These are phyloP conservation scores for Cordia subcordata DNA, from an alignment of 257 asterid genomes.

Conservation along the genomic window DNA sequence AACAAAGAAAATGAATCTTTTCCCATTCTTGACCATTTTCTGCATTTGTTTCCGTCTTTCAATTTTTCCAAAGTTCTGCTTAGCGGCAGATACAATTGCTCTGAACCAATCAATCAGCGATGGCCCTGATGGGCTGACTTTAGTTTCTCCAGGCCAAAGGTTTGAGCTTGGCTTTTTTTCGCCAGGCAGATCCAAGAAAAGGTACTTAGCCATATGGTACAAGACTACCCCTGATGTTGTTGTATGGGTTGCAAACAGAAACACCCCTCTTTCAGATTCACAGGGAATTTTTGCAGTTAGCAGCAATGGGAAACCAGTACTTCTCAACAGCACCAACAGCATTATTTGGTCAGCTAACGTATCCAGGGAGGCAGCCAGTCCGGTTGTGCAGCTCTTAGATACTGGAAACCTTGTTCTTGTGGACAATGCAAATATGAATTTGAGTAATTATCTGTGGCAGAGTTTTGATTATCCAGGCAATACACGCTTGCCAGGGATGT, in stretches of 20 bases:
- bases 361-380: conserved; percentile 2
- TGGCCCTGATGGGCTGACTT: neutral
- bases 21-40: neutral
- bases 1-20: neutral
- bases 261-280: conserved; percentile 7
- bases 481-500: conserved; percentile 21
- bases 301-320: conserved; percentile 8
- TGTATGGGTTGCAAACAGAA: conserved; percentile 28
- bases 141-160: conserved; percentile 11
- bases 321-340: conserved; percentile 8
- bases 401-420: conserved; percentile 22
- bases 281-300: conserved; percentile 8
- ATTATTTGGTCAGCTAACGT: conserved; percentile 23
- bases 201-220: conserved; percentile 26
- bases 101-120: neutral
- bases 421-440: neutral
- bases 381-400: conserved; percentile 16
- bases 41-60: neutral
- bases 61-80: neutral
- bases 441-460: conserved; percentile 17
- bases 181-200: conserved; percentile 7
- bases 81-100: conserved; percentile 1
- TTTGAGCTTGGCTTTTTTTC: conserved; percentile 21
- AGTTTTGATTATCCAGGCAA: conserved; percentile 25
- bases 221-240: conserved; percentile 5